These are phyloP conservation scores for Micractinium conductrix DNA, from an alignment of 139 green algal species.

Conservation along the genomic window DNA sequence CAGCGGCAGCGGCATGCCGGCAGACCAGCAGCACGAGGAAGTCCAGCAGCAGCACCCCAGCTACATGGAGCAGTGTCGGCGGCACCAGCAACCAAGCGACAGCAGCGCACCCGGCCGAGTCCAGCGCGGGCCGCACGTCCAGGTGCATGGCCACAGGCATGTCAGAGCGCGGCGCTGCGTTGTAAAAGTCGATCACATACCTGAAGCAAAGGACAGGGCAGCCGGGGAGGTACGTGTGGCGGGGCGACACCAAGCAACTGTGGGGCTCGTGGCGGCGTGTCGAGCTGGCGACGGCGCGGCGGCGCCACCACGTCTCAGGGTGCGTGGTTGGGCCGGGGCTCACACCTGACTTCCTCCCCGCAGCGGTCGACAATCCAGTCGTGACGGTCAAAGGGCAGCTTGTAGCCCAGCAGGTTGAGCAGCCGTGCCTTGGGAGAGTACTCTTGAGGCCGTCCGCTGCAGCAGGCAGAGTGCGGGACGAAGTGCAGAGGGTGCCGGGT, in stretches of 20 bases:
- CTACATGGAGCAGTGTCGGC: not conserved
- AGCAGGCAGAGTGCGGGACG: too few relatives aligned
- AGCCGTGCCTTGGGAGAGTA: slow-evolving; percentile 91
- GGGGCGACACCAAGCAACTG: not conserved
- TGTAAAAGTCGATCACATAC: slow-evolving; percentile 99
- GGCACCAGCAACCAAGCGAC: not conserved
- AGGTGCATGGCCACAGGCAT: slow-evolving; percentile 88
- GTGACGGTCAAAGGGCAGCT: slow-evolving; percentile 94
- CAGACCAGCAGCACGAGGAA: too few relatives aligned
- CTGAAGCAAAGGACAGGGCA: slow-evolving; percentile 8
- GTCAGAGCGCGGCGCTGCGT: slow-evolving; percentile 65
- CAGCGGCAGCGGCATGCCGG: too few relatives aligned
- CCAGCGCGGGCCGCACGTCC: slow-evolving; percentile 90
- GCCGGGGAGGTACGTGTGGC: not conserved
- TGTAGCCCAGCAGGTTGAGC: slow-evolving; percentile 92
- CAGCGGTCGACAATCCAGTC: slow-evolving; percentile 95
- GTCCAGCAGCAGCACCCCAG: too few relatives aligned
- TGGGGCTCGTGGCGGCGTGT: not conserved
- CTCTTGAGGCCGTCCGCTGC: slow-evolving; percentile 78
- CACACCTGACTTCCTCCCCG: slow-evolving; percentile 71
- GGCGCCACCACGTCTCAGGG: too few relatives aligned
- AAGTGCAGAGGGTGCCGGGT: too few relatives aligned
- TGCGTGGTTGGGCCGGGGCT: not conserved
- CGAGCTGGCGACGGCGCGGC: not conserved
- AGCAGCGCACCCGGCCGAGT: slow-evolving; percentile 64